Conservation (phyloP, 805 yeast species). For the Sungouiozyma intestinalis region DNA sequence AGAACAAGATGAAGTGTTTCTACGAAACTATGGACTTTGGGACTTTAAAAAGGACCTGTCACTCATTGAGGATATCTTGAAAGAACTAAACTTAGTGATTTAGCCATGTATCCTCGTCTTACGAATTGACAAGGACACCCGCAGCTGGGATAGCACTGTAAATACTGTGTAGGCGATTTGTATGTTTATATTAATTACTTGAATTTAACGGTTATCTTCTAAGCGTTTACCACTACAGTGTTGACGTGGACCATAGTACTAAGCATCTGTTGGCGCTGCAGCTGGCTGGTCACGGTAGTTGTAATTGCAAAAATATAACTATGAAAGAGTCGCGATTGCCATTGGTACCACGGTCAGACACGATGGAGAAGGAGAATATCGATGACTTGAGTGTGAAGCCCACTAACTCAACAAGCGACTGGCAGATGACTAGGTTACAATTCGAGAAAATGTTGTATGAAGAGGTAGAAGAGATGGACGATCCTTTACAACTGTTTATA, state of each 20-base stretch:
- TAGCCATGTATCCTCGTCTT: no score
- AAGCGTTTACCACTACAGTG: no score
- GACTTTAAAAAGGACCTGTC: conserved; percentile 28
- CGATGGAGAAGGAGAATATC: neutral
- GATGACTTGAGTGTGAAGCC: neutral
- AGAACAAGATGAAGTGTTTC: conserved; percentile 11
- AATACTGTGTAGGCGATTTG: no score
- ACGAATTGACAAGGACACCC: no score
- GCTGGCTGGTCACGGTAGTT: no score
- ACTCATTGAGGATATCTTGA: conserved; percentile 31
- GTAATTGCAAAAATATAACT: no score
- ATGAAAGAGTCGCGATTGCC: neutral
- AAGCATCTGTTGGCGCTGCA: no score
- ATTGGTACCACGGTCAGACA: neutral
- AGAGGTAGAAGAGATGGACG: conserved; percentile 57
- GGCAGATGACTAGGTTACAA: neutral
- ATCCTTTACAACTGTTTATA: conserved; percentile 69
- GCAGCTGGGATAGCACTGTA: no score
- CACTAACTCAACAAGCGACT: neutral
- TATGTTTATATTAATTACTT: no score
- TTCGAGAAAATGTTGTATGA: conserved; percentile 38
- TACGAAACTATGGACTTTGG: conserved; percentile 14
- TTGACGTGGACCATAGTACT: no score
- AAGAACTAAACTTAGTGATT: conserved; percentile 2
- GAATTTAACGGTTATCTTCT: no score